These are phyloP conservation scores for Nicotiana undulata DNA, from an alignment of 257 asterid species.

Conservation along the genomic window DNA sequence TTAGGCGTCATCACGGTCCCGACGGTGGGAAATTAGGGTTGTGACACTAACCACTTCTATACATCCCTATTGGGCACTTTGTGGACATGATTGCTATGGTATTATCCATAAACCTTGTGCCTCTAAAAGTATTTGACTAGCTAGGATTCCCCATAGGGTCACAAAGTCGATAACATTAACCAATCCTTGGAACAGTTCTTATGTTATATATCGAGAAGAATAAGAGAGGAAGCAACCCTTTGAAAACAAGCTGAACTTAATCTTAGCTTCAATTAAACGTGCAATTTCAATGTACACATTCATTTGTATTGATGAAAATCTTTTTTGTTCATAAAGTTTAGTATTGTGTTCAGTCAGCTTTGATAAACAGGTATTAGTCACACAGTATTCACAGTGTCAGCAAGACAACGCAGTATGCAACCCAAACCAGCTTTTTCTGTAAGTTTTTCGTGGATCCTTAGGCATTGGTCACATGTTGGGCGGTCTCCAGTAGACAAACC, in stretches of 20 bases:
- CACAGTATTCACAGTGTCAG: conserved; percentile 79
- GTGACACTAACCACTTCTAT: too few species aligned
- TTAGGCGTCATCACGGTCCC: too few species aligned
- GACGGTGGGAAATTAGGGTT: too few species aligned
- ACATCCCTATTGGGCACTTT: background rate
- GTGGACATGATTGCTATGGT: background rate
- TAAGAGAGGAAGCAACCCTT: background rate
- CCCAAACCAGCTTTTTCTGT: conserved; percentile 96
- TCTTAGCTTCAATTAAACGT: background rate
- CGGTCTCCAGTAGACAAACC: conserved; percentile 98
- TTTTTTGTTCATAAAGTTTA: background rate
- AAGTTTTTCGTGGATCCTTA: conserved; percentile 81
- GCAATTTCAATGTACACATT: background rate
- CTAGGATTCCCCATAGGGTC: background rate
- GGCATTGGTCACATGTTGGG: conserved; percentile 96
- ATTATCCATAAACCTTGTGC: background rate
- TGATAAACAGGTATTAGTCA: conserved; percentile 16
- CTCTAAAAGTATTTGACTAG: background rate
- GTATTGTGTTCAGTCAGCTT: background rate
- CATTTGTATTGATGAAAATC: background rate
- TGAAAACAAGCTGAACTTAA: background rate
- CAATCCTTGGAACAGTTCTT: background rate
- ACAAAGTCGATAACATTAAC: background rate
- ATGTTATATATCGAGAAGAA: background rate
- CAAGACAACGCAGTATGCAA: conserved; percentile 77